Evolutionary conservation across 2,329 filamentous ascomycete genomes (phyloP).

Genomic region (Periconia sp.): DNA sequence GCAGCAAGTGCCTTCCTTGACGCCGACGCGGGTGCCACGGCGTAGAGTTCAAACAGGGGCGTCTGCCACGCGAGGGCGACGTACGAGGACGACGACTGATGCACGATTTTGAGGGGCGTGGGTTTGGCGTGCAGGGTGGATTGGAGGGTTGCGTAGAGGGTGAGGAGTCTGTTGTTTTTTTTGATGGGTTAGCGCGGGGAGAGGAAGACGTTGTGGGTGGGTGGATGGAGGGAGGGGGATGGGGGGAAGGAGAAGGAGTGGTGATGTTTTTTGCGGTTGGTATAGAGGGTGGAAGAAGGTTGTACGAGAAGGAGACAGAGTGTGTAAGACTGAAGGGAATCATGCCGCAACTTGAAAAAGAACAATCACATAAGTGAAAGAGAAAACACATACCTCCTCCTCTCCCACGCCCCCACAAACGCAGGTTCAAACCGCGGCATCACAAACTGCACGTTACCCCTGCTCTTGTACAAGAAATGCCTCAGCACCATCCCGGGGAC

Average conservation of each 20-base stretch:
- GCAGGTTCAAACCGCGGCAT: slow-evolving; percentile 80
- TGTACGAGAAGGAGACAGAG: not conserved
- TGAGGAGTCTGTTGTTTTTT: slow-evolving; percentile 64
- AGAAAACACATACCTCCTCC: slow-evolving; percentile 56
- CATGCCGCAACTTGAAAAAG: too few relatives aligned
- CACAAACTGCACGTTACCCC: slow-evolving; percentile 91
- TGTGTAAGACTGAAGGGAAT: too few relatives aligned
- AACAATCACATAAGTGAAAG: not conserved
- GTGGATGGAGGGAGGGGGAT: not conserved
- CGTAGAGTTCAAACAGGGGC: slow-evolving; percentile 90
- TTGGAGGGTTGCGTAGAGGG: slow-evolving; percentile 83
- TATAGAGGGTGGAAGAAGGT: slow-evolving; percentile 7
- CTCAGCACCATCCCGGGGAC: slow-evolving; percentile 77
- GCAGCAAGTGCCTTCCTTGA: slow-evolving; percentile 70
- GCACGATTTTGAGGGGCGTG: slow-evolving; percentile 82
- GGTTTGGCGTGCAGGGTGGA: slow-evolving; percentile 81
- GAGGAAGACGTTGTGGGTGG: not conserved
- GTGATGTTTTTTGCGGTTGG: slow-evolving; percentile 1
- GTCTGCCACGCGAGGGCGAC: slow-evolving; percentile 90
- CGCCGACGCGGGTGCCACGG: slow-evolving; percentile 76
- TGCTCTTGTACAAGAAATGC: slow-evolving; percentile 95
- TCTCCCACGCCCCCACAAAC: slow-evolving; percentile 62
- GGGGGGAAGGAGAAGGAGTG: not conserved
- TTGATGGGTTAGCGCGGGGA: not conserved
- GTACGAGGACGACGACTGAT: slow-evolving; percentile 69